Conservation (phyloP, 2,329 filamentous ascomycete species). For the Didymella sp. region DNA sequence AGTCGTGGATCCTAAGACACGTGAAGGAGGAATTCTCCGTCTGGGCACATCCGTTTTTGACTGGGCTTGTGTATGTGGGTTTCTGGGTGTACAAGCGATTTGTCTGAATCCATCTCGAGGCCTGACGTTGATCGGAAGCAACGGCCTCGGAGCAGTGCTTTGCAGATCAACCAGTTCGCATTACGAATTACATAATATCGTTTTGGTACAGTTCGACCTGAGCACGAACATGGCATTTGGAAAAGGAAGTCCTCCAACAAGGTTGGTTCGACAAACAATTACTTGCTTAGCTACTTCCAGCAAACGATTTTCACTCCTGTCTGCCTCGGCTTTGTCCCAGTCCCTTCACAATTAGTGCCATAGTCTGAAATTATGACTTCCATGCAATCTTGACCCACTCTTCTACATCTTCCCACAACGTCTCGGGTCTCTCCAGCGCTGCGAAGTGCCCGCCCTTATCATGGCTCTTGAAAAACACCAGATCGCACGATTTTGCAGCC, state of each 20-base stretch:
- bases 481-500: slow-evolving; percentile 48
- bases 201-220: too few relatives aligned
- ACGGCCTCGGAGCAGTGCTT: not conserved
- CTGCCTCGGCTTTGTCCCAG: too few relatives aligned
- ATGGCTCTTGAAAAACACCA: slow-evolving; percentile 50
- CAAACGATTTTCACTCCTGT: too few relatives aligned
- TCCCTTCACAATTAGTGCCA: not conserved
- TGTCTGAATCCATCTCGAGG: slow-evolving; percentile 3
- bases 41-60: slow-evolving; percentile 29
- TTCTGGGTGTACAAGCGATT: slow-evolving; percentile 33
- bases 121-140: not conserved
- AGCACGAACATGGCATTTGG: too few relatives aligned
- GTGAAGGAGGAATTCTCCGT: slow-evolving; percentile 21
- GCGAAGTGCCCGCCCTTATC: slow-evolving; percentile 58
- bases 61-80: slow-evolving; percentile 20
- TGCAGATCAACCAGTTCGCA: too few relatives aligned
- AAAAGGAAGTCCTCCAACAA: too few relatives aligned
- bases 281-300: too few relatives aligned
- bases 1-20: slow-evolving; percentile 40
- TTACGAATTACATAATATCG: too few relatives aligned
- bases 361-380: slow-evolving; percentile 20
- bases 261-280: too few relatives aligned
- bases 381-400: slow-evolving; percentile 50
- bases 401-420: slow-evolving; percentile 55
- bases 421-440: slow-evolving; percentile 53